Percentiles rank a stretch among this genome's conserved stretches.
Evolutionary conservation across 176 grass and related monocot genomes (phyloP).

Genomic region (Aegilops tauschii): DNA sequence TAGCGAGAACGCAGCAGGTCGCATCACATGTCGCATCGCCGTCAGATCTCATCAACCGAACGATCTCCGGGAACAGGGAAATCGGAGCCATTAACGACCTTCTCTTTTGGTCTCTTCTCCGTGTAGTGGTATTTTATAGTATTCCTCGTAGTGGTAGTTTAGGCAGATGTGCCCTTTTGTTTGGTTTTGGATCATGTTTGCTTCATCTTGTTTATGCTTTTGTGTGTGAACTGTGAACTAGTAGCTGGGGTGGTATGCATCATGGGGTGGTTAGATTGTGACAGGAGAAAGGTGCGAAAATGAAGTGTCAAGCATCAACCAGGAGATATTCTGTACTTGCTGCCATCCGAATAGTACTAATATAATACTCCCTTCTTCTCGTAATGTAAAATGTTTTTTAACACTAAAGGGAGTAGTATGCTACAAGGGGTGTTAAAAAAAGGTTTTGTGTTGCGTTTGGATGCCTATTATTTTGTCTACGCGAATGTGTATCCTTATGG

Average conservation of each 20-base stretch:
- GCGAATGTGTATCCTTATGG: not conserved
- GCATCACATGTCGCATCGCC: conserved; percentile 34
- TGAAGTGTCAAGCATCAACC: not conserved
- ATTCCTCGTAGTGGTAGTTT: too few species aligned
- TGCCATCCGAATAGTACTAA: not conserved
- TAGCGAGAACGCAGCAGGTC: not conserved
- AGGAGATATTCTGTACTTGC: not conserved
- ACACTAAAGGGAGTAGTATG: too few species aligned
- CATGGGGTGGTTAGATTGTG: not conserved
- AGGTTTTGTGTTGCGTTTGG: too few species aligned
- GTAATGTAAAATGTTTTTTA: too few species aligned
- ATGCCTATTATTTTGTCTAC: too few species aligned
- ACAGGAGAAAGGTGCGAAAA: not conserved
- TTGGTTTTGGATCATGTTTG: not conserved
- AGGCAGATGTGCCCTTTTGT: not conserved
- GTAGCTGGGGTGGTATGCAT: too few species aligned
- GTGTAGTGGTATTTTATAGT: too few species aligned
- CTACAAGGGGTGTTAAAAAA: too few species aligned
- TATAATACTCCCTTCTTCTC: too few species aligned
- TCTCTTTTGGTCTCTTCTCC: conserved; percentile 1
- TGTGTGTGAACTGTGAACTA: not conserved
- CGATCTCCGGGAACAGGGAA: not conserved
- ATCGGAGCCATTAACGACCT: not conserved
- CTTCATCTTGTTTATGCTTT: not conserved
- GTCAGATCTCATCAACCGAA: not conserved